phyloP scores from a whole-genome alignment of 2,329 filamentous ascomycete species.

The Beauveria sp. region DNA sequence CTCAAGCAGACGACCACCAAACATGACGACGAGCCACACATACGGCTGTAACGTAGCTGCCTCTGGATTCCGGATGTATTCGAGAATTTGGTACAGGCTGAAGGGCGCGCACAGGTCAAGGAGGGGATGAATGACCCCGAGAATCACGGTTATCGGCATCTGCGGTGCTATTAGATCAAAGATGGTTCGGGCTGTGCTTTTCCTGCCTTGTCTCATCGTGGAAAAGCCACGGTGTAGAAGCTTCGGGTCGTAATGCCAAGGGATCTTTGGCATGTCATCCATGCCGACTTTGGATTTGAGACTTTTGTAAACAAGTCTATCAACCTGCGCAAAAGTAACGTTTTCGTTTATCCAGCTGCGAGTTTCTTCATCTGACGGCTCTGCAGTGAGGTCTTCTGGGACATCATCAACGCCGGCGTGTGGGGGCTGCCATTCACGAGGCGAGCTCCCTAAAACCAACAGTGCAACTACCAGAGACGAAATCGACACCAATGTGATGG shows the following conservation, averaged over 20 bases:
- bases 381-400: constrained; percentile 25
- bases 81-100: constrained; percentile 44
- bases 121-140: constrained; percentile 27
- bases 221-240: background rate
- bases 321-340: constrained; percentile 31
- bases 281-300: constrained; percentile 35
- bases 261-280: constrained; percentile 38
- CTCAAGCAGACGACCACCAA: constrained; percentile 38
- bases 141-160: constrained; percentile 36
- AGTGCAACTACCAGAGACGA: constrained; percentile 26
- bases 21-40: constrained; percentile 47
- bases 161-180: constrained; percentile 34
- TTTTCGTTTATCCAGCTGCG: constrained; percentile 47
- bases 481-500: background rate
- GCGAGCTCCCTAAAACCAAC: constrained; percentile 35
- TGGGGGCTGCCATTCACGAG: constrained; percentile 43
- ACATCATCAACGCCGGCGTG: constrained; percentile 29
- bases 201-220: background rate
- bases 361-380: constrained; percentile 42
- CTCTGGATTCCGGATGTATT: constrained; percentile 40
- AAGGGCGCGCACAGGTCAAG: constrained; percentile 45
- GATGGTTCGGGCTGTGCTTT: constrained; percentile 35
- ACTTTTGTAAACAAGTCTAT: constrained; percentile 30
- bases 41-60: constrained; percentile 37
- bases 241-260: constrained; percentile 35